Evolutionary conservation across 768 basidiomycete genomes (phyloP), one percentile per base, ranked within the genome.

Genomic region (Suillus luteus): DNA sequence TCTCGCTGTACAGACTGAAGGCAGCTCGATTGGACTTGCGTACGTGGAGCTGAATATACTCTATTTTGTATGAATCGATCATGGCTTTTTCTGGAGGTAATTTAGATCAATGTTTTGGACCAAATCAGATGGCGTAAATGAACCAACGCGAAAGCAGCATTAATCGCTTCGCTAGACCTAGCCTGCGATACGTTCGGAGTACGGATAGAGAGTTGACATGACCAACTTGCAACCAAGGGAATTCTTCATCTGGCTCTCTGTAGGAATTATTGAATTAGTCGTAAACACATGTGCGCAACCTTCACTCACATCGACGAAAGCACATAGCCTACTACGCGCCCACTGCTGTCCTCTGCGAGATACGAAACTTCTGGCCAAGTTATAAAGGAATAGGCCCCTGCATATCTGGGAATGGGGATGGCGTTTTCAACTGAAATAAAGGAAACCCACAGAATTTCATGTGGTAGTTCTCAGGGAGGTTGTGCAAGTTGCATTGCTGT

Each of bases 351-450:
- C 55, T 83, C 83, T 0, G 84, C 85, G 7, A 86, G 82, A 68
- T 81, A 86, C 7, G 82, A 84, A 27, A 85, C 70, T 44, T 83
- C 78, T 10, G 84, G 85, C 85, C 85, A 86, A 3, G 75, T 81
- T 40, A 84, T 64, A 46, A 79, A 73, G 61, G 81, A 80, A 69
- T 80, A 80, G 1, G 79, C 72, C 73, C 85, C 84, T 86, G 51
- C 44, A 12, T 15, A 19, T 63, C 49, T 60, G 66, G 61, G 35
- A 31, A 64, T 54, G 52, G n/a, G 61, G 33, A 55, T 41, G 35
- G n/a, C 31, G 7, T 22, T 11, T 22, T 1, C 22, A 38, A 35
- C 11, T 19, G n/a, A 12, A 17, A 15, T 22, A 41, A 54, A 55
- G 64, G 60, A 19, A 1, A 58, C 73, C 59, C 64, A 78, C 73